Conservation (phyloP, 345 rosid genomes). For the Arabidopsis suecica region DNA sequence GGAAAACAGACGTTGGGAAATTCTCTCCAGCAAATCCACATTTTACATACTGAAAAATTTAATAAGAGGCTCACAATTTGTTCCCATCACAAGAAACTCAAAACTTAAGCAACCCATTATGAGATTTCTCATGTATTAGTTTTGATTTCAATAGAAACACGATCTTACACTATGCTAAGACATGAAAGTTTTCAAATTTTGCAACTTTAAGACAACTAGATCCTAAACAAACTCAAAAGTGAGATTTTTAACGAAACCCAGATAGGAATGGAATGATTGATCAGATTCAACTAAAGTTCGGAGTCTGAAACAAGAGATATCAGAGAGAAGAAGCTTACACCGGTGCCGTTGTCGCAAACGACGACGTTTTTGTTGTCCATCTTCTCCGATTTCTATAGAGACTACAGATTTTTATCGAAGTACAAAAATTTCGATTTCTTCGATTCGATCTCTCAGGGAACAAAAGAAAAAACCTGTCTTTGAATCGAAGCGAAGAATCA, state of each 20-base stretch:
- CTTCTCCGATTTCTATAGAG: neutral
- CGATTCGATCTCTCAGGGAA: neutral
- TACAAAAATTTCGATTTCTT: neutral
- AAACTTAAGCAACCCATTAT: neutral
- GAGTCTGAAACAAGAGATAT: neutral
- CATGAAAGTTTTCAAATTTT: neutral
- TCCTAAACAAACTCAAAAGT: neutral
- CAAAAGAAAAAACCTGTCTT: constrained; percentile 15
- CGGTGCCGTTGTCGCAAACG: constrained; percentile 98
- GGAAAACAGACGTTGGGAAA: constrained; percentile 94
- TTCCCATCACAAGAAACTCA: neutral
- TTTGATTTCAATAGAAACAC: neutral
- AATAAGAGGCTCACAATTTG: no score
- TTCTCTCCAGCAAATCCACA: constrained; percentile 99
- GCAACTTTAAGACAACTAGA: constrained; percentile 22
- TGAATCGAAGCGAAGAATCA: constrained; percentile 42
- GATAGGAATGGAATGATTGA: neutral
- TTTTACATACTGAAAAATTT: constrained; percentile 79
- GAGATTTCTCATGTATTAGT: neutral
- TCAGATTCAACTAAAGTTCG: constrained; percentile 11
- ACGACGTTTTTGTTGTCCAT: constrained; percentile 88
- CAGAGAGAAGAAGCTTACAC: constrained; percentile 55
- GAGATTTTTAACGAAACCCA: constrained; percentile 14
- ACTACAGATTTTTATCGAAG: neutral
- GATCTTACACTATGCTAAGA: neutral